Percentiles rank a stretch among this genome's conserved stretches.
Conservation (phyloP, 2,329 filamentous ascomycete genomes). For the Metarhizium guizhouense region DNA sequence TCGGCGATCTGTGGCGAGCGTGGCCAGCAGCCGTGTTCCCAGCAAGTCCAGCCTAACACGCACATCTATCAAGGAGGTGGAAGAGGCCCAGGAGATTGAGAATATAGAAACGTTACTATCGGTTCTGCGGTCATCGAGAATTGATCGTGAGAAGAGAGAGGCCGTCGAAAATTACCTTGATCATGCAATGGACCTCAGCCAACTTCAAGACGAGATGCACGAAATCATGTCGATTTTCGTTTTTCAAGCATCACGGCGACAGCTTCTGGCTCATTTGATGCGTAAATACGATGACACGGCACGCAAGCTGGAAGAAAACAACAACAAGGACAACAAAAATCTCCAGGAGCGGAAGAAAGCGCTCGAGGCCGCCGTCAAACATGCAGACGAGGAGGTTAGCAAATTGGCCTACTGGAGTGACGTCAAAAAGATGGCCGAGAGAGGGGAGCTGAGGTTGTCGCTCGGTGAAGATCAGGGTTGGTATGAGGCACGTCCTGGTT, state of each 20-base stretch:
- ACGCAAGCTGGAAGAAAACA: conserved; percentile 28
- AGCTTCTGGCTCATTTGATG: conserved; percentile 64
- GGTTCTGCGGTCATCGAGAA: conserved; percentile 58
- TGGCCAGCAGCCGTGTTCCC: conserved; percentile 20
- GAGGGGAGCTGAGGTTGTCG: conserved; percentile 36
- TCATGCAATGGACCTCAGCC: conserved; percentile 66
- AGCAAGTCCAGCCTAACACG: conserved; percentile 30
- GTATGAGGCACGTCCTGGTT: conserved; percentile 37
- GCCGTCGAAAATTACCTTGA: conserved; percentile 75
- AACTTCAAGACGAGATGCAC: conserved; percentile 69
- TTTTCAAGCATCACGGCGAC: conserved; percentile 78
- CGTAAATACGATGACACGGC: conserved; percentile 40
- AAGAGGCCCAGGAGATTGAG: conserved; percentile 48
- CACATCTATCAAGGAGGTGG: conserved; percentile 30
- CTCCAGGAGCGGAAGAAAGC: conserved; percentile 47
- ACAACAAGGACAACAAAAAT: conserved; percentile 19
- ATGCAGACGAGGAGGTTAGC: conserved; percentile 72
- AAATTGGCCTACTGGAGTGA: conserved; percentile 85
- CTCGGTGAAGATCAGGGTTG: conserved; percentile 28
- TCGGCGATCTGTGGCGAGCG: conserved; percentile 22
- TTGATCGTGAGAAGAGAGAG: conserved; percentile 88
- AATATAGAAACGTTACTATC: conserved; percentile 62
- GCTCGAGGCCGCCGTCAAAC: conserved; percentile 63
- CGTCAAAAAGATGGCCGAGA: conserved; percentile 57
- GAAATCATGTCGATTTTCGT: conserved; percentile 80